These are phyloP conservation scores for Alternaria burnsii DNA, from an alignment of 2,329 filamentous ascomycete genomes.

Conservation along the genomic window DNA sequence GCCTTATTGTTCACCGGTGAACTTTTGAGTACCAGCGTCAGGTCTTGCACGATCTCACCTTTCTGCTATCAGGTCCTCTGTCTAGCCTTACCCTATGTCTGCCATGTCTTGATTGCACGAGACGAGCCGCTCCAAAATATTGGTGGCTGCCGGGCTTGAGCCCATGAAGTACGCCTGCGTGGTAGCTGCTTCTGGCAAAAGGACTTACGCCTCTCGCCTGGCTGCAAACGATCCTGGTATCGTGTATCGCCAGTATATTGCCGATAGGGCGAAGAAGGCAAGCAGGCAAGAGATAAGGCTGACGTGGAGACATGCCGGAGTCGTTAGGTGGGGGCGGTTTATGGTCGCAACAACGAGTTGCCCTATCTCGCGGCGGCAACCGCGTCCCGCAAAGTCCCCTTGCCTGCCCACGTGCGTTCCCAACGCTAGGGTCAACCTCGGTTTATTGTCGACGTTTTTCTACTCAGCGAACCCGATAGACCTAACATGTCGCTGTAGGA, in stretches of 20 bases:
- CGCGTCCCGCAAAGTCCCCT: neutral
- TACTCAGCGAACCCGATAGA: neutral
- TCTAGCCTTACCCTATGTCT: neutral
- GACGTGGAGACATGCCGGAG: neutral
- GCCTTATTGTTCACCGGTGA: conserved; percentile 2
- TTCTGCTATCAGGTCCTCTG: neutral
- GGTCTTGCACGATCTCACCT: neutral
- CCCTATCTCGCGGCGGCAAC: neutral
- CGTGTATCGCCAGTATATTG: neutral
- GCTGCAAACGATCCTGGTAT: neutral
- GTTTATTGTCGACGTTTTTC: neutral
- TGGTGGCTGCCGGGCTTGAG: neutral
- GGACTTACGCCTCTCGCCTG: neutral
- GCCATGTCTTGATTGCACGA: neutral
- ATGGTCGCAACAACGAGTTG: neutral
- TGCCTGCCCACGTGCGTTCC: neutral
- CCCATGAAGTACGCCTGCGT: neutral
- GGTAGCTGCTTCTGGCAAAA: neutral
- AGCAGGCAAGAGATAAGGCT: neutral
- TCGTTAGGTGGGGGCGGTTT: neutral
- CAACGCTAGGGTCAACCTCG: neutral
- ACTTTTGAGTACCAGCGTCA: neutral
- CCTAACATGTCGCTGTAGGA: neutral
- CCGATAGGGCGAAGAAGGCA: neutral
- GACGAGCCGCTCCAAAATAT: neutral